phyloP scores from a whole-genome alignment of 441 rosid genomes.

The Iberis amara region DNA sequence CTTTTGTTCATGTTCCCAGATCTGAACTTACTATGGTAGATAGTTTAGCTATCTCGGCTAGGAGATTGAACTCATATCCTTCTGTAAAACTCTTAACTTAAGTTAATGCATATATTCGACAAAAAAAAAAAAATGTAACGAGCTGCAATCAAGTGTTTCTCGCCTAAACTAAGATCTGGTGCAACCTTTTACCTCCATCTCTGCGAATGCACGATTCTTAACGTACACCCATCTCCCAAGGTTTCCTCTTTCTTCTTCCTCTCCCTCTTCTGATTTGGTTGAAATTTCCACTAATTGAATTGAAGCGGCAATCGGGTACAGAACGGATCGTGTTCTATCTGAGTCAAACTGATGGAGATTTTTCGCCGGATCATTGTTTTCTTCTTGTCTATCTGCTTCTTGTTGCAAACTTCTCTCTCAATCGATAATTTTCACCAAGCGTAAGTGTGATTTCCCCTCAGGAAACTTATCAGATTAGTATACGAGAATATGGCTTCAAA shows the following conservation, averaged over 20 bases:
- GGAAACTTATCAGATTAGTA: constrained; percentile 13
- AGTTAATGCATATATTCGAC: no score
- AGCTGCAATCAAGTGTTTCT: constrained; percentile 23
- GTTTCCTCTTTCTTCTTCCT: constrained; percentile 29
- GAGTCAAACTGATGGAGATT: constrained; percentile 44
- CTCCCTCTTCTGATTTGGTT: constrained; percentile 9
- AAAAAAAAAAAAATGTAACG: no score
- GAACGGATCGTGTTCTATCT: constrained; percentile 25
- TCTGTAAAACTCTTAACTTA: no score
- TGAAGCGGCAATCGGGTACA: constrained; percentile 5
- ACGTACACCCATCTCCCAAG: constrained; percentile 39
- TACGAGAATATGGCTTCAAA: neutral
- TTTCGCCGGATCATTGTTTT: constrained; percentile 31
- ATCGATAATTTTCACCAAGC: constrained; percentile 65
- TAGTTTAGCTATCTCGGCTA: no score
- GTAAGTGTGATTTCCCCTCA: constrained; percentile 43
- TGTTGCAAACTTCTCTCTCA: constrained; percentile 48
- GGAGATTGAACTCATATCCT: no score
- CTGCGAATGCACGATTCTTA: constrained; percentile 41
- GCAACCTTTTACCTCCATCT: neutral
- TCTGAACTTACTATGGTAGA: no score
- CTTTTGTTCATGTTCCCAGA: no score
- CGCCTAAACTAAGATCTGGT: neutral
- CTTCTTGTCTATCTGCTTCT: constrained; percentile 37
- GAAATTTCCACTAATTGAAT: constrained; percentile 17